Evolutionary conservation across 2,329 filamentous ascomycete species (phyloP).

Genomic region (Nothopassalora personata): DNA sequence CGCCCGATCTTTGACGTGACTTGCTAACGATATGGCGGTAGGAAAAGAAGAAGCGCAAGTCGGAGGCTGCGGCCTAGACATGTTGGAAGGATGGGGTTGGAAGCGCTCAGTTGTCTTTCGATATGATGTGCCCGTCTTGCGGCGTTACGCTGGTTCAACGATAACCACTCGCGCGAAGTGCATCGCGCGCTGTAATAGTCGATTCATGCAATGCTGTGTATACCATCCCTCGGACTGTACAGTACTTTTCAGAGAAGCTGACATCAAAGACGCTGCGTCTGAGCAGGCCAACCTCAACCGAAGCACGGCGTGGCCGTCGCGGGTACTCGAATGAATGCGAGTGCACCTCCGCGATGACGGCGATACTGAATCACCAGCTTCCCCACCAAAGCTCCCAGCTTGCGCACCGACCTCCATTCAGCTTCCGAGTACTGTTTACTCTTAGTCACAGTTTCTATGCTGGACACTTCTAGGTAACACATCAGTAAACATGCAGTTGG

Average conservation of each 20-base stretch:
- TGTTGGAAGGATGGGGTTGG: not conserved
- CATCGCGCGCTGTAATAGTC: not conserved
- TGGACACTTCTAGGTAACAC: not conserved
- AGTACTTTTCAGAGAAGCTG: not conserved
- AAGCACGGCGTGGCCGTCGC: too few relatives aligned
- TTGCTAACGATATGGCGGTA: not conserved
- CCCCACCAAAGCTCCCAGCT: not conserved
- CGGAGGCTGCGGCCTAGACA: not conserved
- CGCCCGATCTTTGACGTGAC: not conserved
- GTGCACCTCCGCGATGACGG: too few relatives aligned
- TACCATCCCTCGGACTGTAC: not conserved
- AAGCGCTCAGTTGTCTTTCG: not conserved
- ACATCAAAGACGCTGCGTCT: not conserved
- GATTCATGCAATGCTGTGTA: not conserved
- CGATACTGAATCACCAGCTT: not conserved
- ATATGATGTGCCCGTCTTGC: not conserved
- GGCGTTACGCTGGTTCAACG: not conserved
- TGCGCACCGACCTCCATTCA: not conserved
- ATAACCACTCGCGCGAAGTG: not conserved
- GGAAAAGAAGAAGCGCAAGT: conserved; percentile 10
- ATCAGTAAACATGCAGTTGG: conserved; percentile 32
- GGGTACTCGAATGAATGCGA: too few relatives aligned
- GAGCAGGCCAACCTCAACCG: too few relatives aligned
- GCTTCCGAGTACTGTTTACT: not conserved
- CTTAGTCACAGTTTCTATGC: conserved; percentile 3